Conservation (phyloP, 345 rosid species). For the Cardiospermum halicacabum region DNA sequence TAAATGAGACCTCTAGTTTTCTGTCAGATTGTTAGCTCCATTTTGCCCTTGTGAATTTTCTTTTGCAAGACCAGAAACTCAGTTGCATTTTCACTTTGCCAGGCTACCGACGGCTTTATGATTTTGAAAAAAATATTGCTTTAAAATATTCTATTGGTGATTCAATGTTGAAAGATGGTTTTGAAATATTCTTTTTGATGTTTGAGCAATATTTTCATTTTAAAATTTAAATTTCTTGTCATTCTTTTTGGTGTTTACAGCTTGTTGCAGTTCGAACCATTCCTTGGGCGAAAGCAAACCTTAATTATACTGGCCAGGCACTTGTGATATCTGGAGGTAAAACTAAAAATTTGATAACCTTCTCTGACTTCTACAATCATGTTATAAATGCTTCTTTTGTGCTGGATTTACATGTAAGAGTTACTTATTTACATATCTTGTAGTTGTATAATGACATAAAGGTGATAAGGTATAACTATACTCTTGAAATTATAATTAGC, state of each 20-base stretch:
- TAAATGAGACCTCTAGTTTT: background rate
- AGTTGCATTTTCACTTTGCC: background rate
- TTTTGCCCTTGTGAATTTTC: background rate
- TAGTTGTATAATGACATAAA: background rate
- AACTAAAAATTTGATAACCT: background rate
- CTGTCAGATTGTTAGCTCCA: background rate
- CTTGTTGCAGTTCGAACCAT: slow-evolving; percentile 40
- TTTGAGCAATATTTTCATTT: slow-evolving; percentile 5
- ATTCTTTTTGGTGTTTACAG: slow-evolving; percentile 24
- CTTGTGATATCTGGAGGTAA: slow-evolving; percentile 61
- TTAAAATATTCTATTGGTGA: background rate
- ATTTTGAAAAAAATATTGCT: background rate
- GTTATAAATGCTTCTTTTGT: background rate
- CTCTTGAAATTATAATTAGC: background rate
- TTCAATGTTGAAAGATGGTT: background rate
- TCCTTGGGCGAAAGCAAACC: slow-evolving; percentile 80
- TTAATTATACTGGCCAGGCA: slow-evolving; percentile 69
- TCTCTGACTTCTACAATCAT: background rate
- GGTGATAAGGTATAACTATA: background rate
- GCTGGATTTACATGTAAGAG: background rate
- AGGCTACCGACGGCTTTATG: background rate
- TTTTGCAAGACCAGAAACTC: background rate
- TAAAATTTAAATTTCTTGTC: too few relatives aligned
- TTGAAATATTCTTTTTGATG: background rate
- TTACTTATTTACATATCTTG: too few relatives aligned